Evolutionary conservation across 768 basidiomycete species (phyloP).

Genomic region (Sistotremastrum niveocremeum): DNA sequence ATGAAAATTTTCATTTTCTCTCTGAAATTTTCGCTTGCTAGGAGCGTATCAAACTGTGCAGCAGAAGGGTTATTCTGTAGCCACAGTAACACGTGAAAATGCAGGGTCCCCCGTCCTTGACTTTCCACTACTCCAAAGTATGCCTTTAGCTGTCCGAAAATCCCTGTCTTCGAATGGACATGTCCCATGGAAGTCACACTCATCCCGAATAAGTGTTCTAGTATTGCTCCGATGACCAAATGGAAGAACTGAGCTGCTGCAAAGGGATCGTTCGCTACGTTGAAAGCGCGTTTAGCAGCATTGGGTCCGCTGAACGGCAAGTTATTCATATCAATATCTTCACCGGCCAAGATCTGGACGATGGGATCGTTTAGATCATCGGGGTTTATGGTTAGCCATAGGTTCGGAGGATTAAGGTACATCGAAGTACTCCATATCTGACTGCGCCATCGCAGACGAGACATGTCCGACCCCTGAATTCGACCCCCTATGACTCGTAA

Average conservation of each 20-base stretch:
- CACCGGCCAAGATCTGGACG: conserved; percentile 29
- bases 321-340: conserved; percentile 27
- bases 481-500: conserved; percentile 8
- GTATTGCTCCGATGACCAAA: conserved; percentile 18
- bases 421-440: conserved; percentile 26
- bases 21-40: conserved; percentile 17
- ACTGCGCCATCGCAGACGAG: no score
- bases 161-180: conserved; percentile 14
- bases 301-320: conserved; percentile 20
- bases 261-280: conserved; percentile 26
- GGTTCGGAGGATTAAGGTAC: conserved; percentile 15
- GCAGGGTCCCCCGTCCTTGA: conserved; percentile 29
- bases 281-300: conserved; percentile 8
- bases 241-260: conserved; percentile 30
- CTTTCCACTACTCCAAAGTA: conserved; percentile 27
- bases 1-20: conserved; percentile 18
- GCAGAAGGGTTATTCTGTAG: conserved; percentile 18
- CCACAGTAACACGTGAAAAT: conserved; percentile 28
- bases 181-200: conserved; percentile 7
- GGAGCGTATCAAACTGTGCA: conserved; percentile 13
- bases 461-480: conserved; percentile 11
- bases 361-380: conserved; percentile 28
- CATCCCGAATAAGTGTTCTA: conserved; percentile 23
- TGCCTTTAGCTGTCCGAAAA: conserved; percentile 19
- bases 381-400: conserved; percentile 35